Conservation (phyloP, 768 basidiomycete genomes). For the Pisolithus tinctorius region DNA sequence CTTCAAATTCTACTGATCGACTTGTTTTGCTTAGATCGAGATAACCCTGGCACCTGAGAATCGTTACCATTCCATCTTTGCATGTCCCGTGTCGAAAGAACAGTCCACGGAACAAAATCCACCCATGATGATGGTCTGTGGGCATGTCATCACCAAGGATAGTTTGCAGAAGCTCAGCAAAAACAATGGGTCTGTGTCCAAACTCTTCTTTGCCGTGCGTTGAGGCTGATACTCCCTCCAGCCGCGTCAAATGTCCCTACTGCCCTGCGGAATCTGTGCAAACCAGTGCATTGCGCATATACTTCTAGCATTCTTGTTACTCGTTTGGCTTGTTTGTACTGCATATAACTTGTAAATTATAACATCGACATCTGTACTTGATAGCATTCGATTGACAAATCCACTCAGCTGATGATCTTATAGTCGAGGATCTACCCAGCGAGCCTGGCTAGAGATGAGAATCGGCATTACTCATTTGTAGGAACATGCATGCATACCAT, state of each 20-base stretch:
- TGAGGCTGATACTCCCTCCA: constrained; percentile 23
- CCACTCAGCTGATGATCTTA: neutral
- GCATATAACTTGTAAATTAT: constrained; percentile 7
- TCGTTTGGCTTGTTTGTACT: neutral
- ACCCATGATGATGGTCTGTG: constrained; percentile 96
- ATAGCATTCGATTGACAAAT: neutral
- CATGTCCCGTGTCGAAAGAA: constrained; percentile 97
- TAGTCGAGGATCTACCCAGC: constrained; percentile 21
- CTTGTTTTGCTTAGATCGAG: constrained; percentile 62
- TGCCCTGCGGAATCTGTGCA: constrained; percentile 77
- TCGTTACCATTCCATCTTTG: constrained; percentile 94
- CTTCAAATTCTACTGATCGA: constrained; percentile 1
- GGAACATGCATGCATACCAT: constrained; percentile 33
- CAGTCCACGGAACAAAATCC: constrained; percentile 91
- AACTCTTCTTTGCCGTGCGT: neutral
- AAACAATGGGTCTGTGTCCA: constrained; percentile 62
- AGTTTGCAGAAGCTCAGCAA: constrained; percentile 87
- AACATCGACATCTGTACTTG: neutral
- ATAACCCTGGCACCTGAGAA: constrained; percentile 82
- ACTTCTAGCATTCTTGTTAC: constrained; percentile 42
- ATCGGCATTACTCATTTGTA: neutral
- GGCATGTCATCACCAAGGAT: constrained; percentile 92
- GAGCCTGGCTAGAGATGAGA: constrained; percentile 12
- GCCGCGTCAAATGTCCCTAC: constrained; percentile 94
- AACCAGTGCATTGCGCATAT: constrained; percentile 50